Evolutionary conservation across 2,329 filamentous ascomycete genomes (phyloP).

Genomic region (Exophiala sp.): DNA sequence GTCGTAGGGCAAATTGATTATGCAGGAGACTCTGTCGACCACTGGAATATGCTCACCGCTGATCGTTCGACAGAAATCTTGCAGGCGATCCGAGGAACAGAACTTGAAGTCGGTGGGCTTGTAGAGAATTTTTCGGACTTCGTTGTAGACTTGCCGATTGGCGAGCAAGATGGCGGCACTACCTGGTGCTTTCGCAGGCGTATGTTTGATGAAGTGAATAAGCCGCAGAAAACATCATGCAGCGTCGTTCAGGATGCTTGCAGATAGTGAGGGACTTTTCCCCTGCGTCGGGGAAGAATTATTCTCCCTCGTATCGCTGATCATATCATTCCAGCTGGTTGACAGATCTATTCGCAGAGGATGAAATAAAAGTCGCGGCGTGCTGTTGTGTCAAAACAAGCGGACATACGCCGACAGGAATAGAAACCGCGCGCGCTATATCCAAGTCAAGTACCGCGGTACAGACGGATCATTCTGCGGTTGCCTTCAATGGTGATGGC

Average conservation of each 20-base stretch:
- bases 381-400: too few species aligned
- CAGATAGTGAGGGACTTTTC: background rate
- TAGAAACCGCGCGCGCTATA: too few species aligned
- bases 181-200: background rate
- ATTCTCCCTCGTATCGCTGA: too few species aligned
- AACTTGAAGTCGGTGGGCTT: background rate
- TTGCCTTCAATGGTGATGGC: too few species aligned
- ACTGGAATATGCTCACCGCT: background rate
- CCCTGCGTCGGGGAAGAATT: background rate
- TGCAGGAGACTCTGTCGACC: slow-evolving; percentile 1
- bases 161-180: background rate
- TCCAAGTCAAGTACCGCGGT: too few species aligned
- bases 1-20: background rate
- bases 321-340: too few species aligned
- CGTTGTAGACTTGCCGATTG: background rate
- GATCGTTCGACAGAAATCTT: background rate
- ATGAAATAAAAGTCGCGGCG: too few species aligned
- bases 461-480: too few species aligned
- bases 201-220: background rate
- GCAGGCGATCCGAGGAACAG: background rate
- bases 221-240: too few species aligned
- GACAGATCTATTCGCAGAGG: too few species aligned
- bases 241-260: too few species aligned
- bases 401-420: too few species aligned
- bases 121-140: background rate